Percentiles rank a stretch among this genome's conserved stretches.
These are phyloP conservation scores for Jamesozyma gamospora DNA, from an alignment of 805 yeast species.

Conservation along the genomic window DNA sequence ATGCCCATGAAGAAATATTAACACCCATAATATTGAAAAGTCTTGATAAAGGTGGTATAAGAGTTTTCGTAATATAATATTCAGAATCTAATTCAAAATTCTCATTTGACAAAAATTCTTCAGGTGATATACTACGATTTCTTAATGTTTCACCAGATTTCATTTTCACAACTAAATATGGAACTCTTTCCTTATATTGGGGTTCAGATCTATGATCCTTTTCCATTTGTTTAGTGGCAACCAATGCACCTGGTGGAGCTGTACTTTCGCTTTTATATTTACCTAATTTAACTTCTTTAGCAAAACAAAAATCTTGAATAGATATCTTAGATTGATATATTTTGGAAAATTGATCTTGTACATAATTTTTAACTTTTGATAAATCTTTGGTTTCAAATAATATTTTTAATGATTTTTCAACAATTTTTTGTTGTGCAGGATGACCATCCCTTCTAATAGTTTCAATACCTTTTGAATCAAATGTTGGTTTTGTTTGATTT, in stretches of 20 bases:
- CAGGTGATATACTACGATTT: slow-evolving; percentile 75
- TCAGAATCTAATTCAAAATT: slow-evolving; percentile 56
- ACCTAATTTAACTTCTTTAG: slow-evolving; percentile 81
- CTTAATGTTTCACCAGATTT: slow-evolving; percentile 45
- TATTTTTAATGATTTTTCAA: slow-evolving; percentile 55
- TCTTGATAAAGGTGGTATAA: slow-evolving; percentile 85
- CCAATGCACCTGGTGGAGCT: slow-evolving; percentile 86
- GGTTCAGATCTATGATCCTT: slow-evolving; percentile 70
- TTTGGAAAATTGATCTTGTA: slow-evolving; percentile 55
- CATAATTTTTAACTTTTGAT: slow-evolving; percentile 56
- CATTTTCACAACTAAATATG: slow-evolving; percentile 69
- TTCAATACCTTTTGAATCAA: slow-evolving; percentile 96
- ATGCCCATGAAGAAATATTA: slow-evolving; percentile 67
- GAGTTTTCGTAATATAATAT: slow-evolving; percentile 73
- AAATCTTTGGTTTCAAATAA: slow-evolving; percentile 67
- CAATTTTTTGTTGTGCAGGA: slow-evolving; percentile 79
- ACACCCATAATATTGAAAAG: slow-evolving; percentile 77
- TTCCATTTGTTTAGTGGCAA: slow-evolving; percentile 54
- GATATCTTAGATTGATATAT: slow-evolving; percentile 54
- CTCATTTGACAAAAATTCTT: slow-evolving; percentile 43
- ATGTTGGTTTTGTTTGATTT: slow-evolving; percentile 46
- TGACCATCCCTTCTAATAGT: slow-evolving; percentile 92
- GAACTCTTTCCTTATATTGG: slow-evolving; percentile 80
- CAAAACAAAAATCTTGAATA: slow-evolving; percentile 80
- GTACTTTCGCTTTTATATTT: slow-evolving; percentile 60